Evolutionary conservation across 331 rosid genomes (phyloP).

Genomic region (Malus hybrid): DNA sequence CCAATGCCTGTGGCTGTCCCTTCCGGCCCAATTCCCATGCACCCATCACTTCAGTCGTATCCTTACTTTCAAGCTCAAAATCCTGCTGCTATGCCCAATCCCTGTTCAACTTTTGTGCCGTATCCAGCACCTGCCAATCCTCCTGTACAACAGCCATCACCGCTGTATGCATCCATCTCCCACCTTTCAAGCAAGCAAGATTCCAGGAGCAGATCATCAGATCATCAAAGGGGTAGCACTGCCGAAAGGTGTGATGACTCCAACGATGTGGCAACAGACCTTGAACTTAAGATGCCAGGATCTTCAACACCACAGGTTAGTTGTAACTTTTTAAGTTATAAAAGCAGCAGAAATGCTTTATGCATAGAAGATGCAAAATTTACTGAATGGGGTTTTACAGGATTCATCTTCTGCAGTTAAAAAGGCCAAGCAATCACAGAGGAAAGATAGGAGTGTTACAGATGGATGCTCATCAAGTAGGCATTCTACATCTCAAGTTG

Average conservation of each 20-base stretch:
- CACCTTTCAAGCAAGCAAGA: conserved; percentile 47
- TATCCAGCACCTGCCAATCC: conserved; percentile 52
- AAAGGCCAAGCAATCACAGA: conserved; percentile 60
- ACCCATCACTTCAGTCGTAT: conserved; percentile 67
- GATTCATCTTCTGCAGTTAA: conserved; percentile 43
- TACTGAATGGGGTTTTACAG: conserved; percentile 26
- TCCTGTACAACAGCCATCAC: conserved; percentile 38
- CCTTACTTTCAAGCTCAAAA: conserved; percentile 66
- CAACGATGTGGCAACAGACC: conserved; percentile 80
- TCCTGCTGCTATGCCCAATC: conserved; percentile 49
- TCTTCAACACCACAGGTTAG: conserved; percentile 67
- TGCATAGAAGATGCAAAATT: background rate
- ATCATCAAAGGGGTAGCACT: conserved; percentile 34
- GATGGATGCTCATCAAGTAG: conserved; percentile 63
- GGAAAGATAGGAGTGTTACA: conserved; percentile 35
- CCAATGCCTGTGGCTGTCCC: conserved; percentile 68
- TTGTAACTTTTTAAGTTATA: background rate
- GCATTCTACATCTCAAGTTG: conserved; percentile 60
- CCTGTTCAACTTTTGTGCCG: conserved; percentile 56
- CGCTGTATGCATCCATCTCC: conserved; percentile 46
- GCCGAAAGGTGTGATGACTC: conserved; percentile 51
- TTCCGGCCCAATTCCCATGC: conserved; percentile 69
- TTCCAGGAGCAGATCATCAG: conserved; percentile 42
- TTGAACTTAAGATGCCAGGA: conserved; percentile 94
- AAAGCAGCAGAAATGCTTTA: background rate